Base-by-base conservation (phyloP, 2,329 filamentous ascomycete species). In the Xylaria sp. region DNA sequence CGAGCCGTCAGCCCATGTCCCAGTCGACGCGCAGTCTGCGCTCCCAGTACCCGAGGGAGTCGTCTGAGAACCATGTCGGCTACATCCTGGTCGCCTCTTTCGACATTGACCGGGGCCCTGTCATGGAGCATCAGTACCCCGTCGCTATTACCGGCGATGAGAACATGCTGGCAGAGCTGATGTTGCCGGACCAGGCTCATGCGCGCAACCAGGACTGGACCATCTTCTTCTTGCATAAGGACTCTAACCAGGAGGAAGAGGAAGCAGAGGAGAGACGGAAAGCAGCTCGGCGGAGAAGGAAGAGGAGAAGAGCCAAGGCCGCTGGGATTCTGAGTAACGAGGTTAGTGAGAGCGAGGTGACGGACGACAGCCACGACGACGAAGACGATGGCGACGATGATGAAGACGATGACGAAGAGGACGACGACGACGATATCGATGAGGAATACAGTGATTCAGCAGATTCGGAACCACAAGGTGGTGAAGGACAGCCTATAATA, bases 81-180 rank as follows among this genome's bases (percentile, higher is more conserved):
- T 99, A 97, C 72, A 97, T 99, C 56, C 80, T 99, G 56, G 94
- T 99, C 57, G 94, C 94, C 3, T 96, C 92, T 2, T 99, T 99
- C 76, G 92, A 97, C 75, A 96, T 97, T 69, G 93, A 97, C 74
- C 87, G 91, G 56, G 94, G 94, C 2, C 93, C 93, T 52, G 87
- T 97, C 68, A 97, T 99, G 94, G 94, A 99, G 73, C 92, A 99
- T 73, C 94, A 99, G 72, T 99, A 93, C 72, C 94, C 94, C 0
- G 88, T 91, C 48, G 87, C 93, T 54, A 97, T 99, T 63, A 97
- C 92, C 54, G 93, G 94, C 37, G 93, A 99, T 72, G 94, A 99
- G 77, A 89, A 96, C 70, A 97, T 97, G 92, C 77, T 99, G 71
- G 94, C 94, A 5, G 94, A 99, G 78, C 84, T 99, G 70, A 99